phyloP scores from a whole-genome alignment of 768 basidiomycete genomes.

The Mycena capillaripes region DNA sequence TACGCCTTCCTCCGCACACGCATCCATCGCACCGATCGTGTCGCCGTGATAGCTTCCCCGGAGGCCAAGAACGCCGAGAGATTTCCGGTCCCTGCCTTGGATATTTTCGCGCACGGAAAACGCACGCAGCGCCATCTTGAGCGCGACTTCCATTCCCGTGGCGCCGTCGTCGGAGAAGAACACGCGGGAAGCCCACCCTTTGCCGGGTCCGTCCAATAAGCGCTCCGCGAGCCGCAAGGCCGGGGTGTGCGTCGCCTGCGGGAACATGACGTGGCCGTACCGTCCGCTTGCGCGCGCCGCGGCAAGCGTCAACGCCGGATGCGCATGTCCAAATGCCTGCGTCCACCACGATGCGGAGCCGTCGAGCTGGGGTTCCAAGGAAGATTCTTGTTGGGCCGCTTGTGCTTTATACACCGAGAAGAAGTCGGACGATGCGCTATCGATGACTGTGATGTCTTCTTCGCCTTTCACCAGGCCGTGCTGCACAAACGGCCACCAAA shows the following conservation, averaged over 20 bases:
- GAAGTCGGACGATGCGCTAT: constrained; percentile 90
- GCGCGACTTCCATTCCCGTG: constrained; percentile 96
- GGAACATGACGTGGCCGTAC: constrained; percentile 98
- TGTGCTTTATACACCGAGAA: constrained; percentile 79
- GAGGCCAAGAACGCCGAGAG: constrained; percentile 85
- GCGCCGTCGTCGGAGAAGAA: constrained; percentile 97
- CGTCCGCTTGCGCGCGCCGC: constrained; percentile 92
- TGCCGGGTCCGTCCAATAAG: constrained; percentile 85
- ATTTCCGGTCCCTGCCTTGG: constrained; percentile 55
- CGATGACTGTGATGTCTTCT: constrained; percentile 88
- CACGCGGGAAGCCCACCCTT: constrained; percentile 90
- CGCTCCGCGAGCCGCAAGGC: constrained; percentile 88
- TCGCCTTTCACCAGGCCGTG: constrained; percentile 79
- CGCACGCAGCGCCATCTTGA: constrained; percentile 95
- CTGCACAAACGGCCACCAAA: constrained; percentile 99
- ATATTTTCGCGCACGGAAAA: constrained; percentile 61
- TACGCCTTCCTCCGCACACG: constrained; percentile 85
- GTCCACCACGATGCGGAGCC: constrained; percentile 99
- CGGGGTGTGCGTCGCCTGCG: constrained; percentile 87
- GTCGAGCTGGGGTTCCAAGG: constrained; percentile 79
- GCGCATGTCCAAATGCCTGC: constrained; percentile 88
- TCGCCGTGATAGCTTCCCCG: constrained; percentile 98
- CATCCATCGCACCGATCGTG: constrained; percentile 98
- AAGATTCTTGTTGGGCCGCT: constrained; percentile 45
- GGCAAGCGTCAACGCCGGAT: constrained; percentile 83